Evolutionary conservation across 768 basidiomycete genomes (phyloP).

Genomic region (Cytidiella melzeri): DNA sequence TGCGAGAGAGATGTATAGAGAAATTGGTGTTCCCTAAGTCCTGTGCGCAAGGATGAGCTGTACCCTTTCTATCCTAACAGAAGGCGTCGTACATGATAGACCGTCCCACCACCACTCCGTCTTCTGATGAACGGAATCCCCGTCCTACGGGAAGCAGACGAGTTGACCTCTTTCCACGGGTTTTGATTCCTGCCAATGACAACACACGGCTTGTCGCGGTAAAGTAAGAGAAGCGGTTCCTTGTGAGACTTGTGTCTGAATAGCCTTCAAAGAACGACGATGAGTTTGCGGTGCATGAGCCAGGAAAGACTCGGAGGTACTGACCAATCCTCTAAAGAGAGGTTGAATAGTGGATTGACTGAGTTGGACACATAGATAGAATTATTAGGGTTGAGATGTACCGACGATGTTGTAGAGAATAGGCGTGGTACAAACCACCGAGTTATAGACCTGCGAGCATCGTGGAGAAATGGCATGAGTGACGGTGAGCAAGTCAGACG

Average conservation of each 20-base stretch:
- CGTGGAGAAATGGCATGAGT: conserved; percentile 2
- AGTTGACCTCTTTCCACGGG: conserved; percentile 96
- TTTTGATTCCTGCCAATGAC: conserved; percentile 96
- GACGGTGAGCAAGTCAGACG: not conserved
- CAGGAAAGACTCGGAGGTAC: conserved; percentile 14
- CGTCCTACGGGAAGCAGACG: conserved; percentile 43
- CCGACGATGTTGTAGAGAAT: not conserved
- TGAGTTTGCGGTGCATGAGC: conserved; percentile 21
- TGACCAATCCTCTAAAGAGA: conserved; percentile 87
- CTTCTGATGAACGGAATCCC: conserved; percentile 76
- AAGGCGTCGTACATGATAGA: conserved; percentile 77
- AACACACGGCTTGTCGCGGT: conserved; percentile 84
- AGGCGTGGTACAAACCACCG: not conserved
- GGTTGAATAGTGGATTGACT: conserved; percentile 82
- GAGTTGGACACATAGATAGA: conserved; percentile 72
- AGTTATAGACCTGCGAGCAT: conserved; percentile 1
- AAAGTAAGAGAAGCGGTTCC: conserved; percentile 75
- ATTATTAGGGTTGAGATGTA: conserved; percentile 23
- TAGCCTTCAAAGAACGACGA: conserved; percentile 46
- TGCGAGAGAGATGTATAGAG: conserved; percentile 84
- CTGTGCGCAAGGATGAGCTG: conserved; percentile 41
- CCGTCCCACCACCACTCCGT: conserved; percentile 90
- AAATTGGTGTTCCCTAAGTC: conserved; percentile 97
- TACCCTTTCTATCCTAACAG: not conserved
- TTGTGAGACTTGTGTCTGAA: conserved; percentile 69